Base-by-base conservation (phyloP, 2,329 filamentous ascomycete species). In the Trichoderma aggressivum region DNA sequence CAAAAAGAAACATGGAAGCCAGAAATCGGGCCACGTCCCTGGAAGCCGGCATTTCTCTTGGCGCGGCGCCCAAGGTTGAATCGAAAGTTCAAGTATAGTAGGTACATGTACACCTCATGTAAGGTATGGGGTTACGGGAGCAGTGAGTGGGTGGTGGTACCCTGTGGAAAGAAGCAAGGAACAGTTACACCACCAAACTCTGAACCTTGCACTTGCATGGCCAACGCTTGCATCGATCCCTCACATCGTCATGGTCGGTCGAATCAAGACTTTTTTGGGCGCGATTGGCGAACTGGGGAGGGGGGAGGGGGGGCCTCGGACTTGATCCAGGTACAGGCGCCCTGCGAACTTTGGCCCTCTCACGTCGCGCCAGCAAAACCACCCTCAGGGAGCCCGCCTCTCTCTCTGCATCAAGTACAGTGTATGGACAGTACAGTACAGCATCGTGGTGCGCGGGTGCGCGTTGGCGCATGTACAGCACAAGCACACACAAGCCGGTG, bases 241-340 rank as follows among this genome's bases (percentile, higher is more conserved):
- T 34, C 61, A 50, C 21, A 47, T 53, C 39, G 39, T 64, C 61
- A 64, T 64, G 60, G 43, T 50, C 43, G 60, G 43, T 50, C 43
- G 43, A 50, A 50, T 50, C 43, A 50, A 50, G 43, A 30, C 36
- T 30, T 28, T 30, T 28, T 32, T 11, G 28, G 61, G n/a, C 43
- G 61, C 61, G 61, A 64, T 64, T 64, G 26, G 61, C 61, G 61
- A 53, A 53, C 61, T n/a, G n/a, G n/a, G n/a, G n/a, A n/a, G n/a
- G n/a, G n/a, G n/a, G n/a, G n/a, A n/a, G n/a, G 26, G 16, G 2
- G 26, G 16, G 2, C 12, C 28, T 14, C 39, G 34, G n/a, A n/a
- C 39, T 50, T 53, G 61, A 50, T 34, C 7, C 18, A 47, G 61
- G 61, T 43, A 64, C 55, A 59, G 26, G 43, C 43, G 43, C 60